phyloP scores from a whole-genome alignment of 345 rosid genomes.

The Physaria fendleri region DNA sequence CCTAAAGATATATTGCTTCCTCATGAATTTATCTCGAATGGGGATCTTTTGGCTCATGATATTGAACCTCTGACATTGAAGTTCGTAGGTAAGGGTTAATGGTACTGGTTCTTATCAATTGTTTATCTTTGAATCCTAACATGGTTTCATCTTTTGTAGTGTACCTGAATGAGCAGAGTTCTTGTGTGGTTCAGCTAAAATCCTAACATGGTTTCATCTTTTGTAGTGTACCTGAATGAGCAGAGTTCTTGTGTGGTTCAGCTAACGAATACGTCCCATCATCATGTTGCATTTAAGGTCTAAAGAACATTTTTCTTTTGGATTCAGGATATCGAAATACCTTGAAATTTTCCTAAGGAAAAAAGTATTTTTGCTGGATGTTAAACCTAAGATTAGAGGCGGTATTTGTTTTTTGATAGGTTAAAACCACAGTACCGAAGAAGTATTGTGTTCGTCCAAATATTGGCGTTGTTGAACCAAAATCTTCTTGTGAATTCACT shows the following conservation, averaged over 20 bases:
- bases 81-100: no score
- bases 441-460: slow-evolving; percentile 92
- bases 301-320: background rate
- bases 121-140: background rate
- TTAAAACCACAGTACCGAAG: slow-evolving; percentile 93
- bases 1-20: no score
- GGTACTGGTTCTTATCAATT: background rate
- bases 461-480: slow-evolving; percentile 67
- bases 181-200: no score
- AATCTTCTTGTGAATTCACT: slow-evolving; percentile 55
- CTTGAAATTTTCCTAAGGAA: background rate
- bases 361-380: no score
- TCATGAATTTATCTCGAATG: no score
- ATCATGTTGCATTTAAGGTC: slow-evolving; percentile 91
- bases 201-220: background rate
- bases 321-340: background rate
- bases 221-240: slow-evolving; percentile 78
- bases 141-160: background rate
- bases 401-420: slow-evolving; percentile 41
- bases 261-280: slow-evolving; percentile 50
- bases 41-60: no score
- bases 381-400: background rate
- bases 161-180: no score
- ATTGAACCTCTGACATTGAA: slow-evolving; percentile 76
- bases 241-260: slow-evolving; percentile 68